Percentiles rank a stretch among this genome's conserved stretches.
phyloP scores from a whole-genome alignment of 331 rosid species.

The Telfairia occidentalis region DNA sequence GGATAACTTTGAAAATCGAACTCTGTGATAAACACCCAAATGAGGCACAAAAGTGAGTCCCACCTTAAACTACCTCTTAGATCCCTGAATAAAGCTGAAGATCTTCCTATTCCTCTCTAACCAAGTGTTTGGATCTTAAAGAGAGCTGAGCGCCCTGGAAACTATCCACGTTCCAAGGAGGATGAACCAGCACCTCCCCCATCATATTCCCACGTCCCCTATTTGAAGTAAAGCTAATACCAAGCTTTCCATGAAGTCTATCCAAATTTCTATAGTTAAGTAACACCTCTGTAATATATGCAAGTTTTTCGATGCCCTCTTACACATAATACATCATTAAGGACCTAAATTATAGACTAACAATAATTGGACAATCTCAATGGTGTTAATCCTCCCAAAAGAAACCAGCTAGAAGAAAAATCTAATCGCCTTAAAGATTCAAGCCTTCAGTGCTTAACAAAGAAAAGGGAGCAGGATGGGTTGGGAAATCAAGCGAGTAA shows the following conservation, averaged over 20 bases:
- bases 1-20: neutral
- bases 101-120: neutral
- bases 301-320: neutral
- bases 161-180: neutral
- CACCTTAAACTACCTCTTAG: neutral
- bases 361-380: neutral
- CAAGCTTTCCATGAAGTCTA: too few species aligned
- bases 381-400: neutral
- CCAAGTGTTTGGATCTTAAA: neutral
- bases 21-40: neutral
- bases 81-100: neutral
- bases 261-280: too few species aligned
- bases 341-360: neutral
- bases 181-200: neutral
- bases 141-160: neutral
- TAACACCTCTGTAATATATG: too few species aligned
- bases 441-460: neutral
- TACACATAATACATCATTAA: neutral
- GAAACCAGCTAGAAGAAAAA: neutral
- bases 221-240: neutral
- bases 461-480: neutral
- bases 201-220: neutral
- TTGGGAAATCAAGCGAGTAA: neutral
- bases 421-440: neutral
- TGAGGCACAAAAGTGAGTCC: neutral